Evolutionary conservation across 371 early-diverging fungal species (phyloP).

Genomic region (Actinomortierella wolfii): DNA sequence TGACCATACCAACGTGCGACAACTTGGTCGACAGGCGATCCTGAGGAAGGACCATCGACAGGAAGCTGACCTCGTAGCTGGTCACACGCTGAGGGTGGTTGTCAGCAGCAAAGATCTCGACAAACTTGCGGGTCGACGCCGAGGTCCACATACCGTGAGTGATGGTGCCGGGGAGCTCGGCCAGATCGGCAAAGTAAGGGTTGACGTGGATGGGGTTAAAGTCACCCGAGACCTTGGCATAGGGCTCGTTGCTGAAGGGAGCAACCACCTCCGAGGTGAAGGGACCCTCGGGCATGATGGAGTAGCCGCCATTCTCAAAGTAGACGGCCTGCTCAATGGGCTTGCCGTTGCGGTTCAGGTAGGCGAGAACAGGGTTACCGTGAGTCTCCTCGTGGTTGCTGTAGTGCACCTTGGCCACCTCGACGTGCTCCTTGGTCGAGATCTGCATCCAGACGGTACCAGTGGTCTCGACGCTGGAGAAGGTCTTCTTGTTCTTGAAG

Average conservation of each 20-base stretch:
- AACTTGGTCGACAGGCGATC: constrained; percentile 89
- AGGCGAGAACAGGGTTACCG: constrained; percentile 84
- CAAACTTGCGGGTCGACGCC: constrained; percentile 94
- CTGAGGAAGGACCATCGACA: constrained; percentile 88
- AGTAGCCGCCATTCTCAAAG: constrained; percentile 92
- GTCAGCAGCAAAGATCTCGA: constrained; percentile 94
- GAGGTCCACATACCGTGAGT: constrained; percentile 99
- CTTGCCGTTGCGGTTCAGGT: constrained; percentile 78
- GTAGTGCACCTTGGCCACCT: constrained; percentile 84
- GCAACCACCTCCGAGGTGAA: constrained; percentile 85
- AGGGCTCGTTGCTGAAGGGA: constrained; percentile 83
- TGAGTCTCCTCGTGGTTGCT: constrained; percentile 70
- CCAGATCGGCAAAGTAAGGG: constrained; percentile 94
- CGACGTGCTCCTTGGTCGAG: constrained; percentile 82
- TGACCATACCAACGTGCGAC: constrained; percentile 94
- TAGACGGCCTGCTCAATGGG: constrained; percentile 83
- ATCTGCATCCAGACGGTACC: constrained; percentile 87
- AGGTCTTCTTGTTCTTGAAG: constrained; percentile 76
- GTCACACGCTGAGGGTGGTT: constrained; percentile 91
- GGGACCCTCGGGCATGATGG: constrained; percentile 85
- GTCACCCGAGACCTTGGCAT: constrained; percentile 90
- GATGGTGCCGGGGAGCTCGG: constrained; percentile 92
- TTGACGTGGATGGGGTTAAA: constrained; percentile 97
- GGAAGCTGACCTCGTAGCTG: constrained; percentile 80
- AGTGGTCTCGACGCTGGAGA: constrained; percentile 72